Evolutionary conservation across 352 stramenopile genomes (phyloP), one percentile per base, ranked within the genome.

Genomic region (Labyrinthula sp.): DNA sequence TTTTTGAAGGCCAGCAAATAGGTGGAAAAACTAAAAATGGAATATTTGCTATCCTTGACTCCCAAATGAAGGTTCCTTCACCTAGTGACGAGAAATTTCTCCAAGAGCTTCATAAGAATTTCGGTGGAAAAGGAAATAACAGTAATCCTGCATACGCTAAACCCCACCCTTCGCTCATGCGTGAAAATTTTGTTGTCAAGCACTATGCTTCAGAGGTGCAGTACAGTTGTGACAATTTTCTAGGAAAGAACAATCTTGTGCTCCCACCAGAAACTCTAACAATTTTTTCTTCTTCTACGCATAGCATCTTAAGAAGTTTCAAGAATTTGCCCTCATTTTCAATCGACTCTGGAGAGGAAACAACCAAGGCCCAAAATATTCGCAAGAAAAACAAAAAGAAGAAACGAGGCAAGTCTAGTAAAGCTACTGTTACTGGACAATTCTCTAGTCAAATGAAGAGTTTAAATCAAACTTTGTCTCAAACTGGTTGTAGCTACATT

Each of bases 181-280:
- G 77, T 47, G 73, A 67, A 38, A 67, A 73, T 46, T 85, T 85
- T 43, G 77, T 82, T 43, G 63, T 85, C 33, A 75, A 78, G 41
- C 74, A 85, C 63, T 85, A 80, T 61, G 74, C 74, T 23, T 78
- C 70, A 30, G 68, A 67, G 23, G 74, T 82, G 23, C 66, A 71
- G 20, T 85, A 85, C 61, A 79, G 69, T 38, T 73, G 82, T 15
- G 69, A 71, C 34, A 78, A 78, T 57, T 80, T 79, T 46, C 77
- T 77, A 24, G 72, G 80, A 57, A 83, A 82, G 65, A 54, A 55
- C 25, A 82, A 83, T 56, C 73, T 85, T 50, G 73, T 68, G 12
- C 79, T 85, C 46, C 74, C 74, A 27, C 59, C 63, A 23, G 75
- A 82, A 81, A 59, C 31, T 12, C 28, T 39, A 23, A 14, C 36